phyloP scores from a whole-genome alignment of 306 rosid genomes.

The Oemleria cerasiformis region DNA sequence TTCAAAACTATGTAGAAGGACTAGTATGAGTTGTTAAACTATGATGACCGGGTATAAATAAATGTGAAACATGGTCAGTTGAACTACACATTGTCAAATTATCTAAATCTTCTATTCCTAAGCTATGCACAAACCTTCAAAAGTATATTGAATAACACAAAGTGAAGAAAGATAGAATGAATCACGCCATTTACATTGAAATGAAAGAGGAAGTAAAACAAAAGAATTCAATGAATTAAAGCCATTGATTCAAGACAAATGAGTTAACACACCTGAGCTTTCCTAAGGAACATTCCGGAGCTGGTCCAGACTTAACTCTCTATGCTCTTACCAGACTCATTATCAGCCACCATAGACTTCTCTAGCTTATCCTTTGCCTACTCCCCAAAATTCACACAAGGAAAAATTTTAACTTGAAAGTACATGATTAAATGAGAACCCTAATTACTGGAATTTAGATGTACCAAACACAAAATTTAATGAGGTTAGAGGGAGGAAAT shows the following conservation, averaged over 20 bases:
- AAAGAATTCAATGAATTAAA: background rate
- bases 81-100: background rate
- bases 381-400: slow-evolving; percentile 22
- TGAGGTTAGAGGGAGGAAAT: background rate
- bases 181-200: background rate
- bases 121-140: background rate
- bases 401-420: slow-evolving; percentile 12
- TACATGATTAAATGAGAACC: background rate
- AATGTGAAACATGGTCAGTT: background rate
- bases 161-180: background rate
- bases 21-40: background rate
- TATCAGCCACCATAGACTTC: slow-evolving; percentile 89
- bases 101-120: background rate
- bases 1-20: background rate
- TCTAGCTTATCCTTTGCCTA: slow-evolving; percentile 85
- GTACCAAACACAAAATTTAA: slow-evolving; percentile 6
- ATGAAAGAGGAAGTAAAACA: background rate
- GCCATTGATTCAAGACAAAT: background rate
- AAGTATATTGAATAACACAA: background rate
- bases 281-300: slow-evolving; percentile 84
- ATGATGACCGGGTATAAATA: background rate
- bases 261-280: slow-evolving; percentile 54
- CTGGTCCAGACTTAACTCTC: slow-evolving; percentile 85
- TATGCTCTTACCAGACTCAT: slow-evolving; percentile 75
- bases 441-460: background rate